These are phyloP conservation scores for Francoa sonchifolia DNA, from an alignment of 441 rosid genomes.

Conservation along the genomic window DNA sequence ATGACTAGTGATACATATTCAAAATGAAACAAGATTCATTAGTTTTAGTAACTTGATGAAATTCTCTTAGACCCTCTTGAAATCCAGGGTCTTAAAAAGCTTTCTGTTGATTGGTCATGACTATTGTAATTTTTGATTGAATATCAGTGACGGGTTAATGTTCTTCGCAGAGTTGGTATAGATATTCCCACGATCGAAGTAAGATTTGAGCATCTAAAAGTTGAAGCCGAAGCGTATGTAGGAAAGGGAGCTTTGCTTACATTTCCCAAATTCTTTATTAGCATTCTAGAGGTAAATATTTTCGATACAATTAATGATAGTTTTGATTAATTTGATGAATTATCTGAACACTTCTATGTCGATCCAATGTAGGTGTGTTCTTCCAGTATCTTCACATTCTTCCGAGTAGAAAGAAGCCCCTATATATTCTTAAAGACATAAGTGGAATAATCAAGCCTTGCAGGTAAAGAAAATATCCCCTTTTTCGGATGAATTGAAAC, in stretches of 20 bases:
- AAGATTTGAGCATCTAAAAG: slow-evolving; percentile 30
- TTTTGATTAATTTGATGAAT: too few relatives aligned
- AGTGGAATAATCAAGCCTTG: slow-evolving; percentile 60
- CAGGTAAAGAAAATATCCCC: slow-evolving; percentile 18
- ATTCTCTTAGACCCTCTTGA: too few relatives aligned
- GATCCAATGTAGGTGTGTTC: too few relatives aligned
- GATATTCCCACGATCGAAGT: slow-evolving; percentile 41
- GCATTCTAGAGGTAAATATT: slow-evolving; percentile 25
- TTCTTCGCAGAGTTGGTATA: slow-evolving; percentile 25
- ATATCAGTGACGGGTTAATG: background rate
- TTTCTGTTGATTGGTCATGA: too few relatives aligned
- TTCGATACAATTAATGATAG: too few relatives aligned
- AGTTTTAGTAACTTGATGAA: too few relatives aligned
- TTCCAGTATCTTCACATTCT: slow-evolving; percentile 36
- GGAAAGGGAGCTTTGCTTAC: slow-evolving; percentile 33
- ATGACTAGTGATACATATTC: too few relatives aligned
- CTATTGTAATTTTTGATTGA: background rate
- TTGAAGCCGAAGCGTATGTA: slow-evolving; percentile 21
- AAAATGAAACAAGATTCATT: background rate
- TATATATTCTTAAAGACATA: slow-evolving; percentile 45
- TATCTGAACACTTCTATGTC: too few relatives aligned
- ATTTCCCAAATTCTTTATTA: slow-evolving; percentile 21
- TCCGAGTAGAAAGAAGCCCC: slow-evolving; percentile 37
- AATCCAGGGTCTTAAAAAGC: too few relatives aligned
- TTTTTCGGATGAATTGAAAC: background rate